Conservation (phyloP, 495 filamentous ascomycete species). For the Podospora pseudopauciseta region DNA sequence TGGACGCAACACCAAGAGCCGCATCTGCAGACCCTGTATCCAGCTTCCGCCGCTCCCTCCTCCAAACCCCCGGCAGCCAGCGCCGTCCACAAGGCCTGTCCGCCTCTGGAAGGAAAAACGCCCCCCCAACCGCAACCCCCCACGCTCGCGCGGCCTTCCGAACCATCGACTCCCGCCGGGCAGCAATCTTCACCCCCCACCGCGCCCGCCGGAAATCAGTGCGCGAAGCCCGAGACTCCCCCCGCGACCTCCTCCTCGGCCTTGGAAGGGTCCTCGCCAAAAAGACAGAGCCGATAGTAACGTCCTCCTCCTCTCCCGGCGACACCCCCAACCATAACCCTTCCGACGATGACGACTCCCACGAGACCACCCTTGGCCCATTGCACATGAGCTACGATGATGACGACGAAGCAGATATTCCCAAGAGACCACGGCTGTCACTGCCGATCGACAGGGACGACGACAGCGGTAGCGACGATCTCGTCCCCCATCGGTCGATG, state of each 20-base stretch:
- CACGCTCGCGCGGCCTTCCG: slow-evolving; percentile 63
- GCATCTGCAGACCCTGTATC: slow-evolving; percentile 29
- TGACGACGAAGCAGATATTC: slow-evolving; percentile 62
- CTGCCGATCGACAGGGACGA: slow-evolving; percentile 63
- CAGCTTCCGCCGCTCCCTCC: slow-evolving; percentile 27
- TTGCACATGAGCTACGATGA: slow-evolving; percentile 48
- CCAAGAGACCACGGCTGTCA: slow-evolving; percentile 61
- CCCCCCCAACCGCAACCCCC: slow-evolving; percentile 51
- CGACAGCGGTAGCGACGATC: slow-evolving; percentile 51
- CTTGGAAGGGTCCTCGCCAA: slow-evolving; percentile 65
- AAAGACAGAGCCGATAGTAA: slow-evolving; percentile 48
- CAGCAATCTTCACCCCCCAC: slow-evolving; percentile 65
- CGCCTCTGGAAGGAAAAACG: slow-evolving; percentile 36
- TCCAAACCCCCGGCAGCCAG: slow-evolving; percentile 29
- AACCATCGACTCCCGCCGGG: slow-evolving; percentile 65
- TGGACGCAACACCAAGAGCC: slow-evolving; percentile 34
- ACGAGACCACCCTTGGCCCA: slow-evolving; percentile 28
- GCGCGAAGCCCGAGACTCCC: slow-evolving; percentile 68
- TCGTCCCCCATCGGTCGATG: slow-evolving; percentile 60
- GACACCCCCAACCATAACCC: slow-evolving; percentile 1
- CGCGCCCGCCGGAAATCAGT: slow-evolving; percentile 64
- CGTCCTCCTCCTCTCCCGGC: slow-evolving; percentile 53
- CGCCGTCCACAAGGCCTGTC: slow-evolving; percentile 28
- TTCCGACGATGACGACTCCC: slow-evolving; percentile 6
- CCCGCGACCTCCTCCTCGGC: slow-evolving; percentile 64